phyloP scores from a whole-genome alignment of 306 rosid genomes.

The Castanea sativa region DNA sequence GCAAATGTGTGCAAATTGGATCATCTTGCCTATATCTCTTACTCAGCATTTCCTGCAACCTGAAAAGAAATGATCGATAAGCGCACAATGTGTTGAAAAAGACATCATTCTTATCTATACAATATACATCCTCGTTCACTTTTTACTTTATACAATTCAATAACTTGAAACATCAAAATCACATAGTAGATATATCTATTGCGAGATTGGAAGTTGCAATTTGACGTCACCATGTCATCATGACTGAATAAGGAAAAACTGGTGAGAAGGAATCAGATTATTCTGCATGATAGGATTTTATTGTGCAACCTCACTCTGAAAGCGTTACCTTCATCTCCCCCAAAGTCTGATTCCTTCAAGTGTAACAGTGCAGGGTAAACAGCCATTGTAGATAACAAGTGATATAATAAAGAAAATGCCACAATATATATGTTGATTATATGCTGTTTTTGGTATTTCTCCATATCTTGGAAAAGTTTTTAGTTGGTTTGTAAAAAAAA shows the following conservation, averaged over 20 bases:
- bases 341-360: too few species aligned
- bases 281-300: too few species aligned
- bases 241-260: too few species aligned
- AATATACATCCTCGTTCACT: slow-evolving; percentile 10
- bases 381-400: neutral
- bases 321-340: neutral
- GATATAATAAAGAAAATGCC: neutral
- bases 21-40: too few species aligned
- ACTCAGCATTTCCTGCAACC: slow-evolving; percentile 3
- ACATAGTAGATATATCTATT: neutral
- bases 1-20: too few species aligned
- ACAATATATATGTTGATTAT: neutral
- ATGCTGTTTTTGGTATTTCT: neutral
- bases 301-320: too few species aligned
- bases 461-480: slow-evolving; percentile 3
- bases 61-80: neutral
- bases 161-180: neutral
- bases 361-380: too few species aligned
- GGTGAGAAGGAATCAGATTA: too few species aligned
- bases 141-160: neutral
- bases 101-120: slow-evolving; percentile 45
- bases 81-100: slow-evolving; percentile 11
- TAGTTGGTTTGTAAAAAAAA: neutral
- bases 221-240: neutral
- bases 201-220: neutral